Conservation (phyloP, 306 rosid genomes). For the Sphenostylis stenocarpa region DNA sequence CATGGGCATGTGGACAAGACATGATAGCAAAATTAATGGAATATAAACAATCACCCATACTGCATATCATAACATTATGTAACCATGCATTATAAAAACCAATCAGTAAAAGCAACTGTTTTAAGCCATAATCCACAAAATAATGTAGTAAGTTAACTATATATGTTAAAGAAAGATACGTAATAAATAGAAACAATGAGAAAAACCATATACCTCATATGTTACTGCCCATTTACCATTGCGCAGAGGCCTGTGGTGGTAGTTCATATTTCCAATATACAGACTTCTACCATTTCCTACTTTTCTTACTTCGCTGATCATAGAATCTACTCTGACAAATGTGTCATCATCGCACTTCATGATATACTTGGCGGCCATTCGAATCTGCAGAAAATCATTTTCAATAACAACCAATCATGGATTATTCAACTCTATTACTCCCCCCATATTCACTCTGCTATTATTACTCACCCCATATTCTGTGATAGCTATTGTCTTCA, state of each 20-base stretch:
- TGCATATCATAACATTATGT: background rate
- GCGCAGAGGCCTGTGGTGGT: constrained; percentile 69
- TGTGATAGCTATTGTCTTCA: constrained; percentile 74
- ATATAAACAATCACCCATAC: background rate
- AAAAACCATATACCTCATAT: constrained; percentile 51
- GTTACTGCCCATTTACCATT: constrained; percentile 85
- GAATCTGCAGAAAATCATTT: constrained; percentile 45
- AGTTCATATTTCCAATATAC: constrained; percentile 73
- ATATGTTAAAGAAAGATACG: background rate
- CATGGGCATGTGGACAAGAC: background rate
- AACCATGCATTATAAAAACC: background rate
- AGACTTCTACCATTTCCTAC: constrained; percentile 43
- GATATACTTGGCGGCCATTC: constrained; percentile 52
- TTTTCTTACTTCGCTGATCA: constrained; percentile 54
- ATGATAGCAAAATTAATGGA: background rate
- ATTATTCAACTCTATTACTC: background rate
- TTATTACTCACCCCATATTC: constrained; percentile 69
- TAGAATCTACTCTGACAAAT: constrained; percentile 62
- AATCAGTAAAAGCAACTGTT: background rate
- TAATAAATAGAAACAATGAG: background rate
- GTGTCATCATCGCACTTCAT: constrained; percentile 85
- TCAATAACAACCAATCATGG: background rate
- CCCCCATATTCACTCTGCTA: background rate
- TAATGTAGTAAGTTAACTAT: background rate
- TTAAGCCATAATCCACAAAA: background rate